phyloP scores from a whole-genome alignment of 1,139 yeast species.

The Protomyces lactucae-debilis region DNA sequence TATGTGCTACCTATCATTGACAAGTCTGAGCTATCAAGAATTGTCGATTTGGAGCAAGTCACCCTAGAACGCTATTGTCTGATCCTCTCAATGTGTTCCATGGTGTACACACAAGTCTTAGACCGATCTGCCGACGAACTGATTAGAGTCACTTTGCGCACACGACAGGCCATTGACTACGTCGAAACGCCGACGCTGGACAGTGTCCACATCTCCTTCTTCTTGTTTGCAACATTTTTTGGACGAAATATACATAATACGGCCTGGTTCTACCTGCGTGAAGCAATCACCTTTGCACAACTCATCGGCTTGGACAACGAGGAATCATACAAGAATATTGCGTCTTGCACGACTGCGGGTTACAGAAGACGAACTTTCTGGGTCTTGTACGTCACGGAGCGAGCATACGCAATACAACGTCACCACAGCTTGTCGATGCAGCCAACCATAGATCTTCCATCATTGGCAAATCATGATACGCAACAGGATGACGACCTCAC shows the following conservation, averaged over 20 bases:
- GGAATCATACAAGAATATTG: slow-evolving; percentile 23
- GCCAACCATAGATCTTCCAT: slow-evolving; percentile 19
- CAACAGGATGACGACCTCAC: slow-evolving; percentile 3
- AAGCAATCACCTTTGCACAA: slow-evolving; percentile 34
- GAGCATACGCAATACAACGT: slow-evolving; percentile 22
- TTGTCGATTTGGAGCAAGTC: slow-evolving; percentile 2
- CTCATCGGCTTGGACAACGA: slow-evolving; percentile 31
- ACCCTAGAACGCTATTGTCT: slow-evolving; percentile 28
- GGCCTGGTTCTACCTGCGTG: slow-evolving; percentile 33
- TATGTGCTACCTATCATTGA: slow-evolving; percentile 16
- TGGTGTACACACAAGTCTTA: slow-evolving; percentile 32
- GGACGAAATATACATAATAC: slow-evolving; percentile 26
- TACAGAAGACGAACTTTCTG: slow-evolving; percentile 18
- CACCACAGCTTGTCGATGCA: slow-evolving; percentile 16
- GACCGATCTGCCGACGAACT: slow-evolving; percentile 23
- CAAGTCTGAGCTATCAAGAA: not conserved
- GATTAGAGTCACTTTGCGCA: slow-evolving; percentile 28
- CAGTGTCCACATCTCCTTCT: slow-evolving; percentile 32
- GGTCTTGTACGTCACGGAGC: slow-evolving; percentile 21
- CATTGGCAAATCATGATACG: not conserved
- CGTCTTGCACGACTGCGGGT: not conserved
- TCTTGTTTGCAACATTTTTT: slow-evolving; percentile 32
- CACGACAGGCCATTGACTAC: slow-evolving; percentile 30
- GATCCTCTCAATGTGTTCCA: slow-evolving; percentile 30
- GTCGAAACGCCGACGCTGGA: slow-evolving; percentile 28